These are phyloP conservation scores for Cardamine resedifolia DNA, from an alignment of 345 rosid genomes.

Conservation along the genomic window DNA sequence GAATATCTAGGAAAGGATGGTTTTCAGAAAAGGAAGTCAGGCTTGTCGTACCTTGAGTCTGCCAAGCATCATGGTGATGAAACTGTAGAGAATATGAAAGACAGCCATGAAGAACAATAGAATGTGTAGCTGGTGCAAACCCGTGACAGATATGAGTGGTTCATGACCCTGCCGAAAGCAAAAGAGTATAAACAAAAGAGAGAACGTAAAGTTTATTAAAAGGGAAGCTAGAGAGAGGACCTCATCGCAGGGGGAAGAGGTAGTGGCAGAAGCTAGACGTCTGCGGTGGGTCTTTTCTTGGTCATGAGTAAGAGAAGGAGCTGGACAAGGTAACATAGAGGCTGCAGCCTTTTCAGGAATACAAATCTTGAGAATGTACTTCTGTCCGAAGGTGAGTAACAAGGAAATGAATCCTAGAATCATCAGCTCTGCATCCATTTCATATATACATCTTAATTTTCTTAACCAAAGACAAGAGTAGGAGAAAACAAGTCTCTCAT, in stretches of 20 bases:
- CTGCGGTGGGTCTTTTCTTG: conserved; percentile 28
- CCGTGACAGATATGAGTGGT: conserved; percentile 65
- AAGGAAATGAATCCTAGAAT: conserved; percentile 81
- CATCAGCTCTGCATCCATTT: conserved; percentile 68
- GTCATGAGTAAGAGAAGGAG: conserved; percentile 11
- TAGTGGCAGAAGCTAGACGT: conserved; percentile 13
- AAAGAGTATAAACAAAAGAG: neutral
- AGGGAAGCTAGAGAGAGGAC: neutral
- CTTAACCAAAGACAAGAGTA: conserved; percentile 3
- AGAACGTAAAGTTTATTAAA: neutral
- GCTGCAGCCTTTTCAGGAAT: conserved; percentile 50
- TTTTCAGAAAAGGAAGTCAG: neutral
- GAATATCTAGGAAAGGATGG: neutral
- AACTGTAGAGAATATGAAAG: conserved; percentile 67
- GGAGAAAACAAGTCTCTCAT: conserved; percentile 6
- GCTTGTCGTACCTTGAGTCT: conserved; percentile 63
- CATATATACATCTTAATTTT: neutral
- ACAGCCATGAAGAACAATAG: conserved; percentile 85
- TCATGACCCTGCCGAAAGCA: conserved; percentile 28
- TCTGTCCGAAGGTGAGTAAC: conserved; percentile 74
- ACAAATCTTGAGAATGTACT: conserved; percentile 60
- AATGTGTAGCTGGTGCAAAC: conserved; percentile 80
- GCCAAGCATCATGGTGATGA: conserved; percentile 74
- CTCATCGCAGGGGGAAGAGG: conserved; percentile 15
- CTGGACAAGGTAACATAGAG: conserved; percentile 70